These are phyloP conservation scores for Podila clonocystis DNA, from an alignment of 192 early-diverging fungal species.

Conservation along the genomic window DNA sequence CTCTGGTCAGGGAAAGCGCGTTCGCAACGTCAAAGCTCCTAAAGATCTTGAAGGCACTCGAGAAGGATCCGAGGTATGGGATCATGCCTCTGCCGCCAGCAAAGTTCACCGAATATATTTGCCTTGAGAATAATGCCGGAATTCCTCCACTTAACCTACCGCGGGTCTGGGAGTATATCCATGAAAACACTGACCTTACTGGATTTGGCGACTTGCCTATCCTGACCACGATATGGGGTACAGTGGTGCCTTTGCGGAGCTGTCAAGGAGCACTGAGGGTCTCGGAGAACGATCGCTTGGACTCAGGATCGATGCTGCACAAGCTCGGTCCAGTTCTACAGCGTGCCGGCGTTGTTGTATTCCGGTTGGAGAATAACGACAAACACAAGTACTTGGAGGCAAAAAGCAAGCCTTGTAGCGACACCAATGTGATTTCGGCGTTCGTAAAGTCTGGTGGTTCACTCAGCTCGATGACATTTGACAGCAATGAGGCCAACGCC, in stretches of 20 bases:
- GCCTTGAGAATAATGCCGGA: neutral
- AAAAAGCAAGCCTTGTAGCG: no score
- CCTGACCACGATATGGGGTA: constrained; percentile 3
- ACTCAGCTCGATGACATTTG: neutral
- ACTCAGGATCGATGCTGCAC: neutral
- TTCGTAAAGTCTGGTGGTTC: no score
- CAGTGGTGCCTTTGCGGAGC: neutral
- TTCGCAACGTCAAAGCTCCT: neutral
- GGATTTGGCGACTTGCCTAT: constrained; percentile 3
- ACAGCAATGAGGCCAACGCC: neutral
- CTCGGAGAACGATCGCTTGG: neutral
- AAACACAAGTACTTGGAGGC: constrained; percentile 5
- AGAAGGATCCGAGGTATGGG: neutral
- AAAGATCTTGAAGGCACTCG: neutral
- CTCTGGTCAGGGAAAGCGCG: neutral
- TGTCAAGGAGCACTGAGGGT: neutral
- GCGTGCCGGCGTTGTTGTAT: constrained; percentile 5
- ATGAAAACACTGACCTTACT: neutral
- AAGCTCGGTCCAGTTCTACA: neutral
- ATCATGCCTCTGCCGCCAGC: neutral
- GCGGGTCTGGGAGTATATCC: no score
- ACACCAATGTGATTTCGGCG: no score
- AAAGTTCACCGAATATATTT: neutral
- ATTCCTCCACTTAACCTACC: neutral
- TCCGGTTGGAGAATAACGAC: neutral